Evolutionary conservation across 352 stramenopile genomes (phyloP).

Genomic region (Globisporangium megalacanthum): DNA sequence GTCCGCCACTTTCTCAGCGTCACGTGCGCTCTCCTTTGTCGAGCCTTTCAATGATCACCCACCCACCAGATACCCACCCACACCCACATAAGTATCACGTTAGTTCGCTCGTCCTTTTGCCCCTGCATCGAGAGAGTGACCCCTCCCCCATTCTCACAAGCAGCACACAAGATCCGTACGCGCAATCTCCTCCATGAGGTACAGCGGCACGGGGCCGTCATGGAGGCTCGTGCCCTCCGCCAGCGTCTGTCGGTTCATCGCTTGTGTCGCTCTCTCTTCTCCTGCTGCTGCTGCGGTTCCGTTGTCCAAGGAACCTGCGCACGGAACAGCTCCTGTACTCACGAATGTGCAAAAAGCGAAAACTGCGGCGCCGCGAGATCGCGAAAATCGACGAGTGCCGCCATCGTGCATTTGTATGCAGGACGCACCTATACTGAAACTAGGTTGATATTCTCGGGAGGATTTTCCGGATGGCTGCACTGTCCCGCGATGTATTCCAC

Average conservation of each 20-base stretch:
- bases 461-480: no score
- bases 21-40: conserved; percentile 53
- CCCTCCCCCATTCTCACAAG: background rate
- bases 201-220: conserved; percentile 72
- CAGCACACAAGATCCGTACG: conserved; percentile 30
- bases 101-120: background rate
- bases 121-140: no score
- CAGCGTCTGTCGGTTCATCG: conserved; percentile 77
- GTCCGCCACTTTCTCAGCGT: conserved; percentile 77
- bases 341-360: no score
- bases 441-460: no score
- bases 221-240: conserved; percentile 81
- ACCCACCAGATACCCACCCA: background rate
- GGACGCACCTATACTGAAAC: no score
- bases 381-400: no score
- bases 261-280: background rate
- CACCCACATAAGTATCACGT: conserved; percentile 3
- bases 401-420: no score
- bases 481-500: no score
- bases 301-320: background rate
- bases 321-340: no score
- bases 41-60: conserved; percentile 22
- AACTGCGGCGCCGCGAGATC: no score
- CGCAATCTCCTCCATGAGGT: conserved; percentile 83
- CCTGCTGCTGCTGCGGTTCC: background rate